phyloP scores from a whole-genome alignment of 2,329 filamentous ascomycete species.

The Cephalotrichum gorgonifer region DNA sequence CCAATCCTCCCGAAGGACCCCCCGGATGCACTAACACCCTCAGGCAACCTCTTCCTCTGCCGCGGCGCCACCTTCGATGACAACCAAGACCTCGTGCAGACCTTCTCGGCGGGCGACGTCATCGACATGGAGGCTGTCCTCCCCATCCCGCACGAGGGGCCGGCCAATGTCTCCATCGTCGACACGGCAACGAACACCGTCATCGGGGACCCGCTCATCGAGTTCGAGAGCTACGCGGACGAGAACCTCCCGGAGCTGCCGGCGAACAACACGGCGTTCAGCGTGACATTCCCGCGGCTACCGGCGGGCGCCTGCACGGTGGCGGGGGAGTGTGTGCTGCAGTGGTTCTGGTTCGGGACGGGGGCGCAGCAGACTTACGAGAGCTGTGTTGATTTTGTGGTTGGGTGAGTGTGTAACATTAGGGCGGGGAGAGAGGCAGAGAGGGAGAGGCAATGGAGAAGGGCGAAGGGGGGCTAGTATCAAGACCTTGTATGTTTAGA shows the following conservation, averaged over 20 bases:
- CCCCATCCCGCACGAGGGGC: conserved; percentile 33
- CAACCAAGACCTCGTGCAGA: conserved; percentile 30
- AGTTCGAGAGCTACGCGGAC: conserved; percentile 44
- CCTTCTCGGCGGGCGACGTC: conserved; percentile 28
- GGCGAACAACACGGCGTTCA: conserved; percentile 32
- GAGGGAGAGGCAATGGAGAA: too few species aligned
- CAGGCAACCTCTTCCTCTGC: conserved; percentile 36
- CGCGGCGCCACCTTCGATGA: conserved; percentile 34
- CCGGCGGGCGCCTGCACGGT: conserved; percentile 16
- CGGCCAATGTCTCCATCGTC: conserved; percentile 47
- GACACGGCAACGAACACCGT: conserved; percentile 39
- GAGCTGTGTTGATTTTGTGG: conserved; percentile 24
- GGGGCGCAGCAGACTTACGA: conserved; percentile 26
- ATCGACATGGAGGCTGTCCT: conserved; percentile 29
- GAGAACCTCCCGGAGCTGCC: conserved; percentile 23
- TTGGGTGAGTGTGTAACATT: too few species aligned
- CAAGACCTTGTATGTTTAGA: too few species aligned
- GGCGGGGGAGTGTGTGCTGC: conserved; percentile 24
- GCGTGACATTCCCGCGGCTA: conserved; percentile 23
- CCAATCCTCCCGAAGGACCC: too few species aligned
- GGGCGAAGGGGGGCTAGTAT: too few species aligned
- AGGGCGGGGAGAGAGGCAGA: too few species aligned
- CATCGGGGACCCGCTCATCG: conserved; percentile 41
- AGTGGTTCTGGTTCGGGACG: conserved; percentile 35
- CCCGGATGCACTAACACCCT: too few species aligned